These are phyloP conservation scores for Brachypodium distachyon DNA, from an alignment of 202 grass and related monocot species.

Conservation along the genomic window DNA sequence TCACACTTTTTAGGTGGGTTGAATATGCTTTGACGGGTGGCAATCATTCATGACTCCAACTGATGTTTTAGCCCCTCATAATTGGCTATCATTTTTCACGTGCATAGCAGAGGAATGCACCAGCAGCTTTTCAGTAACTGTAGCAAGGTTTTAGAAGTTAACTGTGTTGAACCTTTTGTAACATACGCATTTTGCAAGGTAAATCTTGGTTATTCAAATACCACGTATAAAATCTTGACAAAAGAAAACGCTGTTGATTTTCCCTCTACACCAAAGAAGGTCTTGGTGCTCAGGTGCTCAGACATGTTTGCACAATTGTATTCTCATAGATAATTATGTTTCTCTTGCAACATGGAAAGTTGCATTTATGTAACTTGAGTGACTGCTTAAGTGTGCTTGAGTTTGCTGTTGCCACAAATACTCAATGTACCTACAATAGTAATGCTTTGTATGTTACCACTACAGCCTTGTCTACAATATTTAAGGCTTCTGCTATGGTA, in stretches of 20 bases:
- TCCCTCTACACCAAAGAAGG: neutral
- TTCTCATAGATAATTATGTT: neutral
- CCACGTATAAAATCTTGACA: neutral
- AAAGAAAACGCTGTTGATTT: neutral
- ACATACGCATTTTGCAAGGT: neutral
- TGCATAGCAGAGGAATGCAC: neutral
- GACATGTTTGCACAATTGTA: neutral
- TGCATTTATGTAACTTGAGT: neutral
- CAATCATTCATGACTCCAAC: slow-evolving; percentile 27
- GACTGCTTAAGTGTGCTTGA: neutral
- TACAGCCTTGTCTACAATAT: neutral
- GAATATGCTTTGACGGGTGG: neutral
- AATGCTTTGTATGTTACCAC: neutral
- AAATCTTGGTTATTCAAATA: neutral
- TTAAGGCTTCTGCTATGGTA: neutral
- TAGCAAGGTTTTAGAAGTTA: neutral
- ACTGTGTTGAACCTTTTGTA: neutral
- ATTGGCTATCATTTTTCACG: slow-evolving; percentile 4
- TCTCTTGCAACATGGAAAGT: neutral
- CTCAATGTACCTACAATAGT: neutral
- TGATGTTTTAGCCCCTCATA: neutral
- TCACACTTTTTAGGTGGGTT: slow-evolving; percentile 14
- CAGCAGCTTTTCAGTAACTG: neutral
- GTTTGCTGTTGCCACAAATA: neutral
- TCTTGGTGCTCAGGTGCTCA: neutral